Evolutionary conservation across 805 yeast species (phyloP).

Genomic region (Ogataea nonfermentans): DNA sequence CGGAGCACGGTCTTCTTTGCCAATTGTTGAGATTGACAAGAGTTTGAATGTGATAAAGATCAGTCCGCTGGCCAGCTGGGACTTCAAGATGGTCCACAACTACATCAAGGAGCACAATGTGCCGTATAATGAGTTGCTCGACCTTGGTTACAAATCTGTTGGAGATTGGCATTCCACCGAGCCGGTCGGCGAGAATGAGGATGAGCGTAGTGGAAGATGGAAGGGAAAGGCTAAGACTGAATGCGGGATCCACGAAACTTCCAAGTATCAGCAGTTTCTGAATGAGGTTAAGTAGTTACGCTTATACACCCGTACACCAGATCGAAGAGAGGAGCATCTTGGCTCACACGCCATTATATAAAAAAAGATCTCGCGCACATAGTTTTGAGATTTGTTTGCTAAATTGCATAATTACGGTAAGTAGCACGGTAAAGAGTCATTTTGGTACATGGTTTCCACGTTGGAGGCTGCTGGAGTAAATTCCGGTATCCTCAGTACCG

Average conservation of each 20-base stretch:
- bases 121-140: conserved; percentile 82
- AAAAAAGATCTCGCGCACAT: conserved; percentile 14
- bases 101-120: conserved; percentile 72
- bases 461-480: neutral
- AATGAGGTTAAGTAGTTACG: conserved; percentile 18
- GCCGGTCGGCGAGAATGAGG: conserved; percentile 89
- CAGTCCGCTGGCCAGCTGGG: conserved; percentile 86
- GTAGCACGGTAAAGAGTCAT: neutral
- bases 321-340: neutral
- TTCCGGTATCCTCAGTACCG: too few species aligned
- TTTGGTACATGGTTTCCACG: neutral
- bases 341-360: conserved; percentile 6
- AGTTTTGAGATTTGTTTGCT: conserved; percentile 8
- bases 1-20: conserved; percentile 68
- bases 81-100: conserved; percentile 62
- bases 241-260: conserved; percentile 89
- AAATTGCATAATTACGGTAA: conserved; percentile 2
- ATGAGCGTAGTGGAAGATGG: conserved; percentile 97
- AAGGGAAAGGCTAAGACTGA: conserved; percentile 89
- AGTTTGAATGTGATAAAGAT: conserved; percentile 73
- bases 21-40: conserved; percentile 74
- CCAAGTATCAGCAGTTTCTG: conserved; percentile 65
- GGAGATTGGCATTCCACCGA: conserved; percentile 95
- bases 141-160: conserved; percentile 83
- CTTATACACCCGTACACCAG: conserved; percentile 8